Percentiles rank a stretch among this genome's conserved stretches.
Conservation (phyloP, 306 rosid species). For the Ammopiptanthus mongolicus region DNA sequence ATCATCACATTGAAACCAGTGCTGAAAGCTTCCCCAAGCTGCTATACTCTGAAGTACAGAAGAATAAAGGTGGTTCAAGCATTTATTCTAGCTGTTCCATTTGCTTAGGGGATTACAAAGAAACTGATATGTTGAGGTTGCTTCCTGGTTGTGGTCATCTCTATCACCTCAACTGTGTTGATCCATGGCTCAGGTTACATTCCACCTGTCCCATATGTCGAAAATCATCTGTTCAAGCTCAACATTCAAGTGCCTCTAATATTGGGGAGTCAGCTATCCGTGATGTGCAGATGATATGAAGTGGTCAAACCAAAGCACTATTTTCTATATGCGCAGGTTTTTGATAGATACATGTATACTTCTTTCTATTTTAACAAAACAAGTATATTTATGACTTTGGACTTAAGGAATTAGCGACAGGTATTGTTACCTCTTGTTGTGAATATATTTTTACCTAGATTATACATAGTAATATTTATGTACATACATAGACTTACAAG, state of each 20-base stretch:
- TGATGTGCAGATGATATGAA: neutral
- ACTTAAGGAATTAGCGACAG: neutral
- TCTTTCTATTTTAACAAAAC: neutral
- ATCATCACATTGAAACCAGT: neutral
- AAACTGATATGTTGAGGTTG: conserved; percentile 34
- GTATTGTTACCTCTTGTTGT: neutral
- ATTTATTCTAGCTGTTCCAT: conserved; percentile 30
- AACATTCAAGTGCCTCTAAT: neutral
- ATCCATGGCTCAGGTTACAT: conserved; percentile 44
- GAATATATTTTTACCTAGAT: neutral
- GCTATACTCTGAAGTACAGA: conserved; percentile 12
- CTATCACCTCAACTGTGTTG: conserved; percentile 38
- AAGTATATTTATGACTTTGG: neutral
- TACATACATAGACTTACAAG: neutral
- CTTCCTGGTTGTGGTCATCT: conserved; percentile 42
- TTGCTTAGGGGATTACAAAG: conserved; percentile 49
- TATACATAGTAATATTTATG: neutral
- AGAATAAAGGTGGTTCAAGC: neutral
- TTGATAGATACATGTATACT: neutral
- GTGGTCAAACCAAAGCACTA: neutral
- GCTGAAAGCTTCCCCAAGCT: conserved; percentile 25
- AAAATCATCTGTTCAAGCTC: conserved; percentile 16
- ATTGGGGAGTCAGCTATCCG: too few relatives aligned
- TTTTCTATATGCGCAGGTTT: neutral
- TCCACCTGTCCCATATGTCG: conserved; percentile 50